Percentiles rank a stretch among this genome's conserved stretches.
Evolutionary conservation across 2,329 filamentous ascomycete genomes (phyloP).

Genomic region (Aspergillus flavus): DNA sequence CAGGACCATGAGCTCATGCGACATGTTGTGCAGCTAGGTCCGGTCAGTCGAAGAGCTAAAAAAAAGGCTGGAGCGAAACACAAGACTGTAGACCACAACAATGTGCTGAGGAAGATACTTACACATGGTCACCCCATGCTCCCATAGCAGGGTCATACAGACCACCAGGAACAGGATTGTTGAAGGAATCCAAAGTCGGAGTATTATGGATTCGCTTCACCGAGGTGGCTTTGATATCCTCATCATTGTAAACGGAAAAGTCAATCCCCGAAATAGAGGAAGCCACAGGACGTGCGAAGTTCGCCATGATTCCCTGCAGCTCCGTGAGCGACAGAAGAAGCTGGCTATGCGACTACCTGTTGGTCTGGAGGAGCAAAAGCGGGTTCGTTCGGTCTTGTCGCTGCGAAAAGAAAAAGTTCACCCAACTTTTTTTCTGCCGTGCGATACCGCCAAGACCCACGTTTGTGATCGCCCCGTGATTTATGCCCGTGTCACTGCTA

Average conservation of each 20-base stretch:
- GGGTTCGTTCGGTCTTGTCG: conserved; percentile 31
- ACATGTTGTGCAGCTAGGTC: conserved; percentile 82
- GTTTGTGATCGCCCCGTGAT: conserved; percentile 18
- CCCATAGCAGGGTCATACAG: conserved; percentile 91
- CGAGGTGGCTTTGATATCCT: conserved; percentile 85
- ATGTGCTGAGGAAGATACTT: conserved; percentile 40
- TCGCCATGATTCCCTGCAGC: conserved; percentile 46
- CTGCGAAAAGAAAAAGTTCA: conserved; percentile 35
- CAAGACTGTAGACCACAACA: conserved; percentile 11
- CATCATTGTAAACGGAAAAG: conserved; percentile 79
- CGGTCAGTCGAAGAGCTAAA: conserved; percentile 17
- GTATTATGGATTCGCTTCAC: conserved; percentile 94
- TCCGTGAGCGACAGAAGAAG: conserved; percentile 38
- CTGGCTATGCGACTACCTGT: conserved; percentile 26
- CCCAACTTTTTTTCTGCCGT: conserved; percentile 44
- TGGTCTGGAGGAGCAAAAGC: conserved; percentile 27
- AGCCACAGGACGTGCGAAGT: conserved; percentile 71
- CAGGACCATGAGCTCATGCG: conserved; percentile 79
- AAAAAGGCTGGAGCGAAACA: conserved; percentile 12
- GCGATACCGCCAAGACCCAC: conserved; percentile 32
- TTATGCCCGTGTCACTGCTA: background rate
- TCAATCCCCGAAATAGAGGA: conserved; percentile 85
- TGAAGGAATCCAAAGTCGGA: conserved; percentile 87
- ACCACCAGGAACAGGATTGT: conserved; percentile 86
- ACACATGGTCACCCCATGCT: conserved; percentile 84